Base-by-base conservation (phyloP, 768 basidiomycete genomes). In the Pleurotus citrinopileatus region DNA sequence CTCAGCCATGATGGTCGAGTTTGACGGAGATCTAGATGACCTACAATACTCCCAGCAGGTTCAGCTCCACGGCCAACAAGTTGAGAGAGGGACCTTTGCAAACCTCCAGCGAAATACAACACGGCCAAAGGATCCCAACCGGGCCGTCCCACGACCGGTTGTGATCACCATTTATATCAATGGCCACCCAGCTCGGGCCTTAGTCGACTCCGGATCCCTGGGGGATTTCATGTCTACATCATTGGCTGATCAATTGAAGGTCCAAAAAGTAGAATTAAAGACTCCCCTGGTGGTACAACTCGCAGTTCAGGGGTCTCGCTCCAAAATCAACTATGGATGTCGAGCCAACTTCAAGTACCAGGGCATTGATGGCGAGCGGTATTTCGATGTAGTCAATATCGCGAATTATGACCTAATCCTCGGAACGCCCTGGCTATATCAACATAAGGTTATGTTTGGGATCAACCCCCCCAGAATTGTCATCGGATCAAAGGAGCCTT, bases 371-470 rank as follows among this genome's bases (percentile, higher is more conserved):
- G 63, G 63, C 10, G 43, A 64, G 13, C 32, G 64, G 0, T 55
- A 62, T 1, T 75, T 77, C 44, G 66, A 77, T 55, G 57, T 77
- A 0, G 63, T 68, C 0, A 77, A 77, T 44, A 6, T 77, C 0
- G 61, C 69, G 0, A 64, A 58, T 3, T 77, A 78, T 34, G 68
- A 79, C n/a, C 3, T 70, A 0, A 71, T 75, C 3, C 56, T 76
- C 0, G 68, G 74, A 0, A 72, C 70, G 0, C 73, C 63, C 0
- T 71, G 65, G 54, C n/a, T 70, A 15, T 69, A 62, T 40, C 67
- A 71, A 15, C 67, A 74, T 26, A 26, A 61, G 6, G 60, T 72
- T 1, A 55, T 55, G 0, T 27, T 71, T 1, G 70, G 66, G 0
- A 56, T 71, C 12, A 68, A 69, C 38, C 65, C 64, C 0, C 26